A percentile compares a stretch with the other conserved stretches of the same genome.
phyloP scores from a whole-genome alignment of 495 filamentous ascomycete species.

The Daldinia decipiens region DNA sequence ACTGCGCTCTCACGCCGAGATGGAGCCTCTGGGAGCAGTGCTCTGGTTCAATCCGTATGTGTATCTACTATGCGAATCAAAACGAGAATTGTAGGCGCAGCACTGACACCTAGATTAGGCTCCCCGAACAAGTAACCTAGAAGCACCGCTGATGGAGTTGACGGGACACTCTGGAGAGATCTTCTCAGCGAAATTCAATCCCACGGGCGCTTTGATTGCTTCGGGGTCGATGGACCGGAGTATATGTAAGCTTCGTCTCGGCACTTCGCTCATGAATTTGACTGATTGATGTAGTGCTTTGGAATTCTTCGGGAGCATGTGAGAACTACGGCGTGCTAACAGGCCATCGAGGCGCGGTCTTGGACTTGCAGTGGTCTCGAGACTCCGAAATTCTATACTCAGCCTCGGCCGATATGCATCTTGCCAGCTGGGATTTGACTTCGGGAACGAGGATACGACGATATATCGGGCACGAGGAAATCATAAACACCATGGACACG shows the following conservation, averaged over 20 bases:
- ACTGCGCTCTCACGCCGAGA: conserved; percentile 71
- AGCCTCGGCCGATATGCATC: conserved; percentile 88
- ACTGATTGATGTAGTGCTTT: conserved; percentile 71
- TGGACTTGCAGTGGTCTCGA: conserved; percentile 96
- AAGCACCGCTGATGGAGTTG: conserved; percentile 95
- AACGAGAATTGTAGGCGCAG: not conserved
- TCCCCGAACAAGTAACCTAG: conserved; percentile 83
- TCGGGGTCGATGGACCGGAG: conserved; percentile 95
- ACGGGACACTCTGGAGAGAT: conserved; percentile 83
- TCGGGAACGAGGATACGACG: conserved; percentile 87
- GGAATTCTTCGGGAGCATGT: conserved; percentile 90
- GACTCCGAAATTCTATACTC: conserved; percentile 92
- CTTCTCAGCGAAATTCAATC: conserved; percentile 90
- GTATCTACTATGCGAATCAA: not conserved
- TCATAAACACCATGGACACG: conserved; percentile 89
- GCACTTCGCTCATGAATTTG: not conserved
- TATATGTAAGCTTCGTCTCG: conserved; percentile 70
- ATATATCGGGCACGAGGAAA: conserved; percentile 92
- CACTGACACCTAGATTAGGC: conserved; percentile 61
- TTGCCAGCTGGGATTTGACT: conserved; percentile 95
- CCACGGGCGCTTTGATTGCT: conserved; percentile 85
- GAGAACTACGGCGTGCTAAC: conserved; percentile 90
- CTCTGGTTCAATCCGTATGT: conserved; percentile 86
- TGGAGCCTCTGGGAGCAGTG: conserved; percentile 70
- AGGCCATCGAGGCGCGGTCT: conserved; percentile 88